Evolutionary conservation across 106 monocot species (phyloP), one percentile per base, ranked within the genome.

Genomic region (Acorus gramineus): DNA sequence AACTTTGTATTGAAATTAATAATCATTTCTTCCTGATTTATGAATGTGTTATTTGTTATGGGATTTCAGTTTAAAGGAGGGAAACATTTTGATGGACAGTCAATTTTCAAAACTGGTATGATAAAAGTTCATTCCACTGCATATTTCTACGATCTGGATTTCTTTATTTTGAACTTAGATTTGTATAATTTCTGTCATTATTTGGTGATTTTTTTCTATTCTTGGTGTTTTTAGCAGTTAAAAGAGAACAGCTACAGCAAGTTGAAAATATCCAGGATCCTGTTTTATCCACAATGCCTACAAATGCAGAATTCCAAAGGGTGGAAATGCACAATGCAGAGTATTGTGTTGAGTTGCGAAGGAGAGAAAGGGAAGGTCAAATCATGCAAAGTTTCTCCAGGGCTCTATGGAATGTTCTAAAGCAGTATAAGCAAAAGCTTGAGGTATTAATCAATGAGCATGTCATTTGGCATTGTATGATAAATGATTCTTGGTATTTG

Each of bases 361-460:
- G 53, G 63, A 50, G 73, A 49, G 74, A 60, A 45, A 77, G 86
- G 61, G 75, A 72, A 65, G 71, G 84, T 59, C 76, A 81, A 67
- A 50, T 81, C 7, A 84, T 84, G 81, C 65, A 54, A 9, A 69
- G 79, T 14, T 87, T 92, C 65, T 71, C 84, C 47, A 79, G 59
- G 62, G 84, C 84, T 73, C 57, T 92, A 44, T 92, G 84, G 92
- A 82, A 72, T 62, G 72, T 77, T 28, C 71, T 87, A 53, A 84
- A 87, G 57, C 74, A 84, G 47, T 84, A 84, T 60, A 92, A 87
- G 51, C 52, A 77, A 14, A 87, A 80, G 53, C 77, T 82, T 62
- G 58, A 64, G 81, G 86, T 90, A 79, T 70, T 75, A 48, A 11
- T 58, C 46, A 59, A 49, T 55, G 14, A 44, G 11, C 54, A 59